Base-by-base conservation (phyloP, 768 basidiomycete genomes). In the Hydnum rufescens region DNA sequence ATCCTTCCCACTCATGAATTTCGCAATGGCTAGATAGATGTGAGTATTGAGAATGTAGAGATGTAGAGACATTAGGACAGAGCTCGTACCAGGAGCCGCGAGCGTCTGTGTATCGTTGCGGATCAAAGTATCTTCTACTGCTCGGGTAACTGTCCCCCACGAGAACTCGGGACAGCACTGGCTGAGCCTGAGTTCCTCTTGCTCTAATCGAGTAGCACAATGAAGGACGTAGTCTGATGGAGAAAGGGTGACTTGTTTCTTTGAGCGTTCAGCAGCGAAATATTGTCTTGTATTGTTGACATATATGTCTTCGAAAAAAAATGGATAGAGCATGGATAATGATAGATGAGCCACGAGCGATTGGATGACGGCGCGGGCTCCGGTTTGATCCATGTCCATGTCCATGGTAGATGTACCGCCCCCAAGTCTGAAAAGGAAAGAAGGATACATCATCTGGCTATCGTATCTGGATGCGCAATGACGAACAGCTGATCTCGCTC, bases 151-250 rank as follows among this genome's bases (percentile, higher is more conserved):
- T 42, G 74, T 83, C 82, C 50, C 34, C 8, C 26, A 22, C 26
- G 3, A 70, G 60, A 16, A 70, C 57, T 64, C 32, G 19, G 4
- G 42, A 51, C 18, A 25, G 32, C 32, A 30, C 19, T 32, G 19
- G 26, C 2, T 42, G 49, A 34, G 26, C 30, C 81, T 72, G 13
- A 71, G 67, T 22, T 65, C 64, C 57, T 90, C 86, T 59, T 81
- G 75, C 2, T 68, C 55, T 13, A 74, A 70, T 26, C 74, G 69
- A 28, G 55, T 30, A 23, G 68, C 62, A 8, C 71, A 67, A 49
- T 74, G 69, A 5, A 57, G 59, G 59, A 86, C 71, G 61, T 82
- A 85, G 1, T 61, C 64, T 50, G 68, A n/a, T n/a, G n/a, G n/a
- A n/a, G n/a, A n/a, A n/a, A n/a, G n/a, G n/a, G n/a, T n/a, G n/a